These are phyloP conservation scores for Pseudogymnoascus sp. DNA, from an alignment of 2,329 filamentous ascomycete genomes.

Conservation along the genomic window DNA sequence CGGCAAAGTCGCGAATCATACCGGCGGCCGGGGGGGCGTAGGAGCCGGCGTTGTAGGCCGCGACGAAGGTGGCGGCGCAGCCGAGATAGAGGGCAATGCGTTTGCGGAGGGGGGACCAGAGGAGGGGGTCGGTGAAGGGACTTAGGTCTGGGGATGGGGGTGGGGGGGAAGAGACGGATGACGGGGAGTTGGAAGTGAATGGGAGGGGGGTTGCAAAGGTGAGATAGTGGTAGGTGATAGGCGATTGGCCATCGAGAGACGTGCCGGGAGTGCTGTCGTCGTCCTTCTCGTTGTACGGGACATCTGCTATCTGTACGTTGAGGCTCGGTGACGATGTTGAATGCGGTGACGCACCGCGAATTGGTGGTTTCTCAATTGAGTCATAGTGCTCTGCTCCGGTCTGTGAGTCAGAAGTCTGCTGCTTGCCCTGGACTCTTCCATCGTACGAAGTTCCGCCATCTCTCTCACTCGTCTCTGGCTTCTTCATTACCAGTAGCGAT, in stretches of 20 bases:
- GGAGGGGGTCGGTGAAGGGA: constrained; percentile 61
- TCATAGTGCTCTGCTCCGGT: neutral
- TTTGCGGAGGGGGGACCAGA: constrained; percentile 66
- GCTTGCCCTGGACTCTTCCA: neutral
- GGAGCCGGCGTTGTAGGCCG: constrained; percentile 73
- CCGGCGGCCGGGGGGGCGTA: constrained; percentile 64
- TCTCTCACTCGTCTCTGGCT: neutral
- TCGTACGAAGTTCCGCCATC: neutral
- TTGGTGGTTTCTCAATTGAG: neutral
- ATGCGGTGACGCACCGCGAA: neutral
- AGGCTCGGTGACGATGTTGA: neutral
- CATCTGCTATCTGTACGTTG: neutral
- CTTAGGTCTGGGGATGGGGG: constrained; percentile 58
- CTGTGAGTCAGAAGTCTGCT: neutral
- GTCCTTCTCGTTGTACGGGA: neutral
- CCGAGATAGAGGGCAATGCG: constrained; percentile 63
- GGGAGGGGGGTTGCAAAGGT: constrained; percentile 26
- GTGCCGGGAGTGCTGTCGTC: neutral
- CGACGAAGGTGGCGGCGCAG: constrained; percentile 67
- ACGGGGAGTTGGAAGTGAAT: constrained; percentile 17
- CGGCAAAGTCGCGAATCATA: constrained; percentile 58
- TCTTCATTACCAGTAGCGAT: neutral
- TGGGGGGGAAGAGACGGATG: constrained; percentile 9
- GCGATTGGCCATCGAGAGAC: constrained; percentile 6
- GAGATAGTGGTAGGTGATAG: constrained; percentile 27